A percentile compares a stretch with the other conserved stretches of the same genome.
These are phyloP conservation scores for Emergomyces pasteurianus DNA, from an alignment of 2,329 filamentous ascomycete genomes.

Conservation along the genomic window DNA sequence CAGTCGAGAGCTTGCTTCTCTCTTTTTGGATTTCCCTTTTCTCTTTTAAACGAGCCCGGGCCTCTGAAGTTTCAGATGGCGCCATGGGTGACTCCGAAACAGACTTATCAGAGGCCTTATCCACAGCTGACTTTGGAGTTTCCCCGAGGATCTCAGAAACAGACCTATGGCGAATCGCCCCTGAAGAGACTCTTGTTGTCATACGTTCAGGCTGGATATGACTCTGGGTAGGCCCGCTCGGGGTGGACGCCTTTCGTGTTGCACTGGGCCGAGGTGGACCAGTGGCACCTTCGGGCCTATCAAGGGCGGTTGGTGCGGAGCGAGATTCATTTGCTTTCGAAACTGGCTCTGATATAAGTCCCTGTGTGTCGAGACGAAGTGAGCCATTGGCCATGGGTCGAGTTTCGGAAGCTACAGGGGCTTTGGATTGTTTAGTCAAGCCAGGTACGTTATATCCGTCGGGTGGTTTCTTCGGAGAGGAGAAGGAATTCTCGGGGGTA, in stretches of 20 bases:
- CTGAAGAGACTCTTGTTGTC: conserved; percentile 58
- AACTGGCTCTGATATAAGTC: not conserved
- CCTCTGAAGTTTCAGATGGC: conserved; percentile 20
- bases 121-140: conserved; percentile 32
- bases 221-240: conserved; percentile 3
- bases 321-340: not conserved
- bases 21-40: conserved; percentile 47
- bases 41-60: conserved; percentile 34
- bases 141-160: conserved; percentile 61
- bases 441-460: not conserved
- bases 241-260: not conserved
- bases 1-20: conserved; percentile 55
- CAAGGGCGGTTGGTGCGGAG: not conserved
- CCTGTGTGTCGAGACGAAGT: not conserved
- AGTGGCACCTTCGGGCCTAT: conserved; percentile 3
- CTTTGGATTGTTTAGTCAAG: not conserved
- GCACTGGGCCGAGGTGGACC: conserved; percentile 8
- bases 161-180: conserved; percentile 58
- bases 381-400: not conserved
- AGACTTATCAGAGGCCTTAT: conserved; percentile 24
- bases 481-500: not conserved
- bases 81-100: conserved; percentile 16
- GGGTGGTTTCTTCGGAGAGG: not conserved
- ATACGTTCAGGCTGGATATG: conserved; percentile 41
- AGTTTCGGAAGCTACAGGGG: not conserved